Evolutionary conservation across 805 yeast species (phyloP), one percentile per base, ranked within the genome.

Genomic region (Wickerhamomyces bisporus): DNA sequence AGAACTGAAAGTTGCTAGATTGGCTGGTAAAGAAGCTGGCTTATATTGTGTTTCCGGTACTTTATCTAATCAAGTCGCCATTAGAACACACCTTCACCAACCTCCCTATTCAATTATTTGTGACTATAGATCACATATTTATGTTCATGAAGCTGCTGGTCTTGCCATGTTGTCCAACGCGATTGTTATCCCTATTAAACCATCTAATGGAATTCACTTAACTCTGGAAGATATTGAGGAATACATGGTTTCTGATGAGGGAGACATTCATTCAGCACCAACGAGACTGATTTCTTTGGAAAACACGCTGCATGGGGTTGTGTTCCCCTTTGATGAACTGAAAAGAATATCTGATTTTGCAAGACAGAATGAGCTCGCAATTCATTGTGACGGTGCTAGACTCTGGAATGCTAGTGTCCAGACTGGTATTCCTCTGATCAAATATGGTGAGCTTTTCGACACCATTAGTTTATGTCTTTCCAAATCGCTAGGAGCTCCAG

Each of bases 361-460:
- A 45, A 67, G 70, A 37, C 72, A 64, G 21, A 69, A 79, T 48
- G 69, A 67, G 38, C 62, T 86, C 39, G 71, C 66, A 39, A 60
- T 88, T 48, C 97, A 91, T 54, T 76, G 88, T 51, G 98, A 89
- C 58, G 98, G 97, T 45, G 98, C 97, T n/a, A 74, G 98, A 51
- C 64, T 89, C 35, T 88, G 94, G 89, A 87, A 89, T 55, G 96
- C 96, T 8, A 69, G 78, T 26, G 83, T 73, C 10, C 89, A 73
- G 23, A 72, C 86, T 6, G 58, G 55, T 2, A 37, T 49, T 12
- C 61, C 86, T 10, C 62, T 89, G 38, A 64, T 61, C 16, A 85
- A 86, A 49, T 87, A 81, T 60, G 85, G 95, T 48, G 66, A 71
- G 41, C 63, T 79, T 41, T 89, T 89, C 58, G 97, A 89, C 61